Percentiles rank a stretch among this genome's conserved stretches.
Conservation (phyloP, 2,329 filamentous ascomycete genomes). For the Juglanconis sp. region DNA sequence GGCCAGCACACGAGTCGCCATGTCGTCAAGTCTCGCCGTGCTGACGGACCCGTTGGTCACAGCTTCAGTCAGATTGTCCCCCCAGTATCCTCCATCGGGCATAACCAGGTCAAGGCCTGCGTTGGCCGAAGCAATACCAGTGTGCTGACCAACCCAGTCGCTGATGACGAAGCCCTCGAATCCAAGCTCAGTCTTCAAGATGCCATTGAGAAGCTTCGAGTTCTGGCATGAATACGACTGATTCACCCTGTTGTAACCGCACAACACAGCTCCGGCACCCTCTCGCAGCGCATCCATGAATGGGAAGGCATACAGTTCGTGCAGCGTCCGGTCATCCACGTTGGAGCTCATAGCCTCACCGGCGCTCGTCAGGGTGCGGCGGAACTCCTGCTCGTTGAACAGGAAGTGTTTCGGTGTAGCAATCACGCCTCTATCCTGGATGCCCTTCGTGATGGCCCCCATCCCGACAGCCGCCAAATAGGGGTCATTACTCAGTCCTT, state of each 20-base stretch:
- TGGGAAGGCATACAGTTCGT: slow-evolving; percentile 42
- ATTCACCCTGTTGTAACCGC: slow-evolving; percentile 14
- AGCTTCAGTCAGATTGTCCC: slow-evolving; percentile 54
- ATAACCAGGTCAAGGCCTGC: slow-evolving; percentile 72
- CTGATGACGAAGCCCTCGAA: slow-evolving; percentile 65
- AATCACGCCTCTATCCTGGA: slow-evolving; percentile 71
- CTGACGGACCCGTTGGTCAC: slow-evolving; percentile 60
- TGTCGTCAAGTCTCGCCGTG: slow-evolving; percentile 55
- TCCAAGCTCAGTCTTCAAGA: slow-evolving; percentile 61
- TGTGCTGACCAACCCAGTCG: slow-evolving; percentile 67
- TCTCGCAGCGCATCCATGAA: slow-evolving; percentile 14
- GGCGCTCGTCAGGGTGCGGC: slow-evolving; percentile 48
- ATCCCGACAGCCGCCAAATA: slow-evolving; percentile 53
- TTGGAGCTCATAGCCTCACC: slow-evolving; percentile 39
- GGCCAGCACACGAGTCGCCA: slow-evolving; percentile 33
- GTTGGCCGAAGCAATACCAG: slow-evolving; percentile 57
- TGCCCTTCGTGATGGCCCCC: slow-evolving; percentile 60
- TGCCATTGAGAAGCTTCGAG: slow-evolving; percentile 62
- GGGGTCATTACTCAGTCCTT: slow-evolving; percentile 49
- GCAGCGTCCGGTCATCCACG: slow-evolving; percentile 38
- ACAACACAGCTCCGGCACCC: slow-evolving; percentile 13
- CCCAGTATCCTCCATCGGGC: slow-evolving; percentile 42
- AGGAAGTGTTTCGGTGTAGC: slow-evolving; percentile 67
- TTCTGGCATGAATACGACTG: slow-evolving; percentile 64
- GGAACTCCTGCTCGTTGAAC: slow-evolving; percentile 38